A percentile compares a stretch with the other conserved stretches of the same genome.
Evolutionary conservation across 108 stramenopile genomes (phyloP).

Genomic region (Discostella stelligeroides): DNA sequence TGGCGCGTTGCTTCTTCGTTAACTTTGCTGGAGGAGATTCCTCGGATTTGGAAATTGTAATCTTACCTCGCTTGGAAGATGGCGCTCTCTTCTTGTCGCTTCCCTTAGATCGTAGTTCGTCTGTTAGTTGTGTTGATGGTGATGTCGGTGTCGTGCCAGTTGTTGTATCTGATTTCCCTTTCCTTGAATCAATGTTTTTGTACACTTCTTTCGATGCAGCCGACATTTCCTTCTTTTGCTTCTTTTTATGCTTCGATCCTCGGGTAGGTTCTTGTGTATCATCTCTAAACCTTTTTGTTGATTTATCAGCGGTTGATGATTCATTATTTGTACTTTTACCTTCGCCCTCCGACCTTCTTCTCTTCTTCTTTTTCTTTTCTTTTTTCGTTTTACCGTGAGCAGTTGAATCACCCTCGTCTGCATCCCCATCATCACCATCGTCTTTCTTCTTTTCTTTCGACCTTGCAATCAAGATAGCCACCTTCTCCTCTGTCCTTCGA

Average conservation of each 20-base stretch:
- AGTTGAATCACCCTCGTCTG: not conserved
- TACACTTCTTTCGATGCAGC: conserved; percentile 1
- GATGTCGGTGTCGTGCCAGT: not conserved
- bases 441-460: conserved; percentile 36
- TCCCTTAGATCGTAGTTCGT: too few species aligned
- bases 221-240: not conserved
- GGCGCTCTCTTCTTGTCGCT: not conserved
- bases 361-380: conserved; percentile 27
- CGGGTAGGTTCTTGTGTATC: not conserved
- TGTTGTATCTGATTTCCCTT: not conserved
- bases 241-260: not conserved
- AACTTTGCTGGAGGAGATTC: conserved; percentile 20
- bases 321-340: not conserved
- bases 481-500: conserved; percentile 62
- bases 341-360: not conserved
- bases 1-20: conserved; percentile 40
- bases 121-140: not conserved
- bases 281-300: too few species aligned
- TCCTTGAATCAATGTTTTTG: too few species aligned
- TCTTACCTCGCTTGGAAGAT: not conserved
- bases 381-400: conserved; percentile 19
- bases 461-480: conserved; percentile 61
- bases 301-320: too few species aligned
- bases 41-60: not conserved
- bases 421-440: conserved; percentile 9